A percentile compares a stretch with the other conserved stretches of the same genome.
phyloP scores from a whole-genome alignment of 192 early-diverging fungal species.

The Irineochytrium annulatum region DNA sequence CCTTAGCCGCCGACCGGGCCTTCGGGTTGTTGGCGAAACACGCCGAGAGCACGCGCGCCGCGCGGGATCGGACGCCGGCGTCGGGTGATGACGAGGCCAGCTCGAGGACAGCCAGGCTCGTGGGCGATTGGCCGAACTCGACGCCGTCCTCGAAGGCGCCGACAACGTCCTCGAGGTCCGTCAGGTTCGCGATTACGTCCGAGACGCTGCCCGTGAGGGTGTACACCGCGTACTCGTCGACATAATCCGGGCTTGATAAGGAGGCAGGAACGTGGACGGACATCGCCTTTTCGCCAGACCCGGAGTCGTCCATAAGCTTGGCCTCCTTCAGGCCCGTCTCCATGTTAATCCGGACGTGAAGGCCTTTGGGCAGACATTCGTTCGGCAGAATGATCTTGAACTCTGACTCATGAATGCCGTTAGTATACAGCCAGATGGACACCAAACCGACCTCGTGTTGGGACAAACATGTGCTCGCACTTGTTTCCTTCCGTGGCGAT shows the following conservation, averaged over 20 bases:
- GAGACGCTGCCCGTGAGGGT: background rate
- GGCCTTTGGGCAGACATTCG: constrained; percentile 30
- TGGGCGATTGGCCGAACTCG: background rate
- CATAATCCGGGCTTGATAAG: background rate
- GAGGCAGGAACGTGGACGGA: background rate
- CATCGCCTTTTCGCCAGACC: background rate
- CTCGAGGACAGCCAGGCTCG: no score
- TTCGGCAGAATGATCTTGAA: constrained; percentile 20
- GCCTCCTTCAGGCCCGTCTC: constrained; percentile 28
- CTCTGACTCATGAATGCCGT: constrained; percentile 14
- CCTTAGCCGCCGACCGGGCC: no score
- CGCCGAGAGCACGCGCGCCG: background rate
- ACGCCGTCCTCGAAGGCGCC: background rate
- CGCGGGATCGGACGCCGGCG: background rate
- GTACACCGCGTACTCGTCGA: background rate
- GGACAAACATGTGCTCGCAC: no score
- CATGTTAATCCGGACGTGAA: constrained; percentile 32
- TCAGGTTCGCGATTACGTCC: background rate
- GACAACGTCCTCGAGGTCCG: background rate
- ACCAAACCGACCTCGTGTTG: no score
- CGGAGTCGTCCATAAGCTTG: constrained; percentile 8
- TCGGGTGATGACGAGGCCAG: no score
- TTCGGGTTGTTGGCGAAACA: no score
- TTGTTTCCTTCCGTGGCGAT: no score
- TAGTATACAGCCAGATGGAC: background rate